Conservation (phyloP, 805 yeast genomes). For the Cephaloascus fragrans region DNA sequence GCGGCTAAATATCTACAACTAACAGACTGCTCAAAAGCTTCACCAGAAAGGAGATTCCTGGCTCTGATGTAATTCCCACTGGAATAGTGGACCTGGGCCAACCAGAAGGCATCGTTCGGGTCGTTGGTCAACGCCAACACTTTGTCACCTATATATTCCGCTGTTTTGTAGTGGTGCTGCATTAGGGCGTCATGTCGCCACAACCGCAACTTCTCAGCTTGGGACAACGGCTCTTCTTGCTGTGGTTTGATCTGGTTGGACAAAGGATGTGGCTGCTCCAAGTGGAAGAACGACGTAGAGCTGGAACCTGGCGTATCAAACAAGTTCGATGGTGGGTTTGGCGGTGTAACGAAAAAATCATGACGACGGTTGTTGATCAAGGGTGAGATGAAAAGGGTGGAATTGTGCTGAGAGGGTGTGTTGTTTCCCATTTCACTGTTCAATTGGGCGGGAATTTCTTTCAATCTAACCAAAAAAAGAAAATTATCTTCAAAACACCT, state of each 20-base stretch:
- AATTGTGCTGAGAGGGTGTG: conserved; percentile 51
- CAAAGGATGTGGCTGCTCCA: conserved; percentile 10
- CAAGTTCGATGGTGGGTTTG: conserved; percentile 32
- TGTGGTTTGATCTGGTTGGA: conserved; percentile 4
- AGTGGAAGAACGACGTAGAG: conserved; percentile 27
- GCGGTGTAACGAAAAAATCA: conserved; percentile 36
- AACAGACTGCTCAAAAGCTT: conserved; percentile 48
- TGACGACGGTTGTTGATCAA: conserved; percentile 31
- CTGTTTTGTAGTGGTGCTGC: conserved; percentile 87
- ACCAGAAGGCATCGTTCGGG: conserved; percentile 92
- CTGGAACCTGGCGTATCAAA: conserved; percentile 32
- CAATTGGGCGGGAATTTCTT: conserved; percentile 3
- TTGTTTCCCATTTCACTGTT: conserved; percentile 10
- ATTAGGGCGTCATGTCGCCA: conserved; percentile 93
- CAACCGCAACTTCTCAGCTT: conserved; percentile 73
- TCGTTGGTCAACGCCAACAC: conserved; percentile 76
- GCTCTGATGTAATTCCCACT: conserved; percentile 76
- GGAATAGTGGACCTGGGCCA: conserved; percentile 80
- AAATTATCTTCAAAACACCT: too few relatives aligned
- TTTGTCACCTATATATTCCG: conserved; percentile 87
- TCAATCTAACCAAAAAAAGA: too few relatives aligned
- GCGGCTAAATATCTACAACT: conserved; percentile 79
- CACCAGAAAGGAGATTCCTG: conserved; percentile 51
- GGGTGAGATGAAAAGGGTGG: conserved; percentile 69
- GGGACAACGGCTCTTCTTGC: conserved; percentile 43